These are phyloP conservation scores for Lathyrus oleraceus DNA, from an alignment of 306 rosid genomes.

Conservation along the genomic window DNA sequence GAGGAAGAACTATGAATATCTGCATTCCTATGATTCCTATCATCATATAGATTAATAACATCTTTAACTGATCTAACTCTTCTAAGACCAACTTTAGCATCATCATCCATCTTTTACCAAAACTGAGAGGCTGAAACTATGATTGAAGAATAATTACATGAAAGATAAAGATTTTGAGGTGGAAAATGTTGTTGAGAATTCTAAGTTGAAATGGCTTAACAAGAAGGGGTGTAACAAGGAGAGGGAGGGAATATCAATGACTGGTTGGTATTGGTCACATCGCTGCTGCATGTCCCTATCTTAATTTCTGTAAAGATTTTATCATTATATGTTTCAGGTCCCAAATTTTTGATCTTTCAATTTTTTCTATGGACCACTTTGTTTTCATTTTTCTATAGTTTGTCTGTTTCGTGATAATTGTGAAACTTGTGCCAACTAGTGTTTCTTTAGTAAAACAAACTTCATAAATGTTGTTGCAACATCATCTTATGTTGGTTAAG, in stretches of 20 bases:
- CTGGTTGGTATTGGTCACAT: conserved; percentile 56
- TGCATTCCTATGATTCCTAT: conserved; percentile 49
- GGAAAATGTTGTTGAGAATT: conserved; percentile 34
- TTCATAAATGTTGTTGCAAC: not conserved
- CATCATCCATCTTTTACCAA: conserved; percentile 53
- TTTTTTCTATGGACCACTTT: conserved; percentile 38
- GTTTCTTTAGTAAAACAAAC: not conserved
- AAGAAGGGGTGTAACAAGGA: conserved; percentile 35
- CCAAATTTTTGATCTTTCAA: conserved; percentile 16
- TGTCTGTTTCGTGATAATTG: conserved; percentile 16
- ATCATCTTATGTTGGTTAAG: too few relatives aligned
- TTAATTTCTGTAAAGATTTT: conserved; percentile 34
- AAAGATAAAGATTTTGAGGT: conserved; percentile 26
- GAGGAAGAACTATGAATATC: conserved; percentile 40
- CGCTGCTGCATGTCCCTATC: conserved; percentile 44
- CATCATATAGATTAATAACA: conserved; percentile 54
- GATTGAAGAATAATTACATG: conserved; percentile 22
- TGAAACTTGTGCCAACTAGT: not conserved
- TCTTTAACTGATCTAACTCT: conserved; percentile 62
- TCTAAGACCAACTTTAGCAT: conserved; percentile 43
- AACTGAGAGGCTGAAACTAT: conserved; percentile 10
- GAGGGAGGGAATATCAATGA: conserved; percentile 44
- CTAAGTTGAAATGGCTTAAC: conserved; percentile 27
- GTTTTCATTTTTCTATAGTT: conserved; percentile 16
- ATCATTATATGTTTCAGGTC: conserved; percentile 17